Evolutionary conservation across 1,284 basidiomycete genomes (phyloP).

Genomic region (Coniferiporia weirii): DNA sequence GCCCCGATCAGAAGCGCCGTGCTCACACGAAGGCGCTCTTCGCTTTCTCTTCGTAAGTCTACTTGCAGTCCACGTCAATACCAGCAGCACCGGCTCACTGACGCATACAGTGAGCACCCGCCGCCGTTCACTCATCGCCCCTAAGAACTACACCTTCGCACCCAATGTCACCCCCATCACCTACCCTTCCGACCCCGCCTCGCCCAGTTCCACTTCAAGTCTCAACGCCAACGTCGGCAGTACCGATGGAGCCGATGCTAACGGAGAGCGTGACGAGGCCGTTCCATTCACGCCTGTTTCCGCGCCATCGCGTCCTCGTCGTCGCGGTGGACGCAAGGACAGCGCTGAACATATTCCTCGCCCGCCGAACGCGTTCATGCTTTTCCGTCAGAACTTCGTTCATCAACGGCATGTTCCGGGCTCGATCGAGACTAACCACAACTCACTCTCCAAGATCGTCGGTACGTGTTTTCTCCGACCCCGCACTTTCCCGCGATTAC

Average conservation of each 20-base stretch:
- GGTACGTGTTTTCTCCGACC: slow-evolving; percentile 35
- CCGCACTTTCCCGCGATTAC: neutral
- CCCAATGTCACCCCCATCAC: slow-evolving; percentile 67
- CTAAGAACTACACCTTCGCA: slow-evolving; percentile 56
- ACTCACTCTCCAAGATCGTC: slow-evolving; percentile 69
- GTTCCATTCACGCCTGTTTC: slow-evolving; percentile 1
- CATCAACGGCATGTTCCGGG: slow-evolving; percentile 76
- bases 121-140: slow-evolving; percentile 27
- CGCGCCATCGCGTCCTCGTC: slow-evolving; percentile 3
- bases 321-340: slow-evolving; percentile 14
- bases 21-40: slow-evolving; percentile 32
- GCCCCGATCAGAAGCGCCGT: neutral
- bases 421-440: slow-evolving; percentile 79
- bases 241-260: neutral
- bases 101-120: slow-evolving; percentile 6
- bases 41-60: slow-evolving; percentile 36
- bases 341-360: slow-evolving; percentile 74
- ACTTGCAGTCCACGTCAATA: neutral
- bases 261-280: neutral
- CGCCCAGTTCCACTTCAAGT: slow-evolving; percentile 5
- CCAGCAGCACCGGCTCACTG: neutral
- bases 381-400: slow-evolving; percentile 87
- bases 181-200: slow-evolving; percentile 30
- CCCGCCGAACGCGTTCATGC: slow-evolving; percentile 91
- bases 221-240: neutral